Evolutionary conservation across 73 alveolate species (phyloP), one percentile per base, ranked within the genome.

Genomic region (Paramecium tetraurelia): DNA sequence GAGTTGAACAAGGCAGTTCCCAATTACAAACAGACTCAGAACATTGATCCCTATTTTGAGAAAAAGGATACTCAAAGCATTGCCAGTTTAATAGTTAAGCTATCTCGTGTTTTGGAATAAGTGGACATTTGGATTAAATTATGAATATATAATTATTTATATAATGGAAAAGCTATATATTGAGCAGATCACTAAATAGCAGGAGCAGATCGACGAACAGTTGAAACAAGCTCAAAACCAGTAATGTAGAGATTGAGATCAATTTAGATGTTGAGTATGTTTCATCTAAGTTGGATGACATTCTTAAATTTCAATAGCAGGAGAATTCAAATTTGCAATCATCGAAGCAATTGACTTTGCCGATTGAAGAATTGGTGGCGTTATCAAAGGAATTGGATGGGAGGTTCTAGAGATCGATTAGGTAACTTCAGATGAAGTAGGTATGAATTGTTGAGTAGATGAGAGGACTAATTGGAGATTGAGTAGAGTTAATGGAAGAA

Each of bases 191-290:
- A 53, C 69, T 5, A 53, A 53, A 53, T 53, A 53, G 5, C 21
- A 53, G 21, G 31, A 53, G 21, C 35, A 53, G 18, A 53, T 53
- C 9, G 69, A 53, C n/a, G 69, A 53, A 53, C 33, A 18, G 3
- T 53, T 53, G 33, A 53, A 53, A 53, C 31, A 53, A 5, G 31
- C 69, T 53, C n/a, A 53, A 53, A 53, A 53, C 4, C 7, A 53
- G 69, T 53, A 53, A 53, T 53, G 69, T 53, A 53, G 33, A 53
- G 27, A n/a, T 53, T 18, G 69, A 18, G 20, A 53, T n/a, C 12
- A 53, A 53, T 53, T 53, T 53, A 75, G 87, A 75, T 75, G 21
- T 75, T 14, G 87, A 75, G 38, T 75, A 75, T 75, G 59, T 75
- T 3, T 33, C 58, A 29, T 16, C 87, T 33, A 75, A 75, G 31